Evolutionary conservation across 345 rosid genomes (phyloP), one percentile per base, ranked within the genome.

Genomic region (Luvunga scandens): DNA sequence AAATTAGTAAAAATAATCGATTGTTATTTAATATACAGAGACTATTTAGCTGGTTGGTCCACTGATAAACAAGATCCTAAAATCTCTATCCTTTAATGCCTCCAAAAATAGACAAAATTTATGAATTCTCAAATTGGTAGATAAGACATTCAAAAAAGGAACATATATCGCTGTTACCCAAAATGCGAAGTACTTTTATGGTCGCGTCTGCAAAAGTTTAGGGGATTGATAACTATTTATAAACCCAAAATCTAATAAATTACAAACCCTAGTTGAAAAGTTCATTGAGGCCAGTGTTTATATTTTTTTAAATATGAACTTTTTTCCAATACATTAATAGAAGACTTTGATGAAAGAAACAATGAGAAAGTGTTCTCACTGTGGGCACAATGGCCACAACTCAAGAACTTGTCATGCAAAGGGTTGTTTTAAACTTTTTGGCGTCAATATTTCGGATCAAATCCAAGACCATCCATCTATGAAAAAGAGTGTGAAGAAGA

Each of bases 381-480:
- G 90, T 71, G 90, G 90, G 6, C 81, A 81, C 4, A 82, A 75
- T 72, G 92, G 89, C 39, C 92, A 87, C 70, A 90, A 87, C 71
- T 73, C 91, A 1, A 85, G 94, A 50, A 86, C 89, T 1, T 88
- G 90, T 64, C 76, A 84, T 60, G 85, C 63, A 5, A 83, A 72
- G n/a, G 83, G 71, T 2, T 77, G 67, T 9, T 12, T 92, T 10
- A 92, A 87, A 74, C 80, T 92, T 25, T 92, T 92, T 67, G 96
- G 96, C 18, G 92, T 88, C 31, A 78, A 79, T 30, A 85, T 92
- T 69, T n/a, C 71, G 13, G 72, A 82, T 14, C 79, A 81, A 30
- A 14, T 4, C 33, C 78, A 79, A 30, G 80, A 72, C 25, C 21
- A 28, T 14, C 14, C 21, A 18, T 39, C 82, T 66, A n/a, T 86